Evolutionary conservation across 2,329 filamentous ascomycete genomes (phyloP), one percentile per base, ranked within the genome.

Genomic region (Hymenoscyphus fraxineus): DNA sequence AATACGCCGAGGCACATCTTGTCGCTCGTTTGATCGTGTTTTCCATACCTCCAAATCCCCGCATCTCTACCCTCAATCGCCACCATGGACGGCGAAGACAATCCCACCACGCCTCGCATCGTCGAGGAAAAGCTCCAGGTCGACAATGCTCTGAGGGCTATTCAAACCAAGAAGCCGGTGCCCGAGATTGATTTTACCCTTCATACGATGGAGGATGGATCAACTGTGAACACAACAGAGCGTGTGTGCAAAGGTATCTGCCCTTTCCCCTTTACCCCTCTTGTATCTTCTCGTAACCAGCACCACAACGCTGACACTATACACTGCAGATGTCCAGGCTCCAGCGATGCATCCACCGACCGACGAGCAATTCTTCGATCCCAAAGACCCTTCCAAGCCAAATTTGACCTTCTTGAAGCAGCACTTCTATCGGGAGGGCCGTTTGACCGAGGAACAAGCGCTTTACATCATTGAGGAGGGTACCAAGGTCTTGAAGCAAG

Each of bases 171-270:
- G 89, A 94, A 91, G 82, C 93, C 94, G 62, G 85, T 96, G 60
- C 95, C 95, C 65, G 94, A 98, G 83, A 98, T 99, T 75, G 95
- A 99, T 82, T 99, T 99, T 78, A 96, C 92, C 64, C 88, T 99
- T 75, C 95, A 99, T 79, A 95, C 91, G 68, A 97, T 98, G 94
- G 95, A 99, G 78, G 95, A 99, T 83, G 92, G 92, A 76, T 88
- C 86, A 62, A 92, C 97, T 81, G 95, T 99, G 77, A 98, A 87
- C 86, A 99, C 95, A 67, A 81, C 90, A 77, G 95, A 99, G 80
- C 87, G 95, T 77, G 95, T 99, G 67, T 97, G 94, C 85, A 99
- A 98, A 93, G 95, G 95, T 98, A 86, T 69, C 40, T 62, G 54
- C 44, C 19, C 39, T 58, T 55, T 64, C 63, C 61, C 60, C 61